Evolutionary conservation across 2,329 filamentous ascomycete species (phyloP), one percentile per base, ranked within the genome.

Genomic region (Neofusicoccum parvum): DNA sequence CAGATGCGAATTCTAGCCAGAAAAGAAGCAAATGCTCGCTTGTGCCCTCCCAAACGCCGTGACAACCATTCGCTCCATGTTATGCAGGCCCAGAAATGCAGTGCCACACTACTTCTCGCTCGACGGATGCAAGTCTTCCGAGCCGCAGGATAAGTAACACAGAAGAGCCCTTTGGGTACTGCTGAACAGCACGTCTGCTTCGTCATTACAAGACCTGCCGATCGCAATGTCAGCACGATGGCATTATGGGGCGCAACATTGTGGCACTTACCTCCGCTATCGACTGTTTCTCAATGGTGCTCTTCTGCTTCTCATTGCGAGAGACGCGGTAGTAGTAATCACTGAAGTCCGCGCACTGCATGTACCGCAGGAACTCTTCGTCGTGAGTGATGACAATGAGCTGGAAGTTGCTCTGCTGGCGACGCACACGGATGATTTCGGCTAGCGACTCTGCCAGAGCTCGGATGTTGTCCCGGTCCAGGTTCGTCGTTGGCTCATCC

Each of bases 381-480:
- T 99, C 95, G 83, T 99, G 95, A 4, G 95, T 99, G 77, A 99
- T 99, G 73, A 99, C 92, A 74, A 99, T 95, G 65, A 99, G 87
- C 82, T 99, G 96, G 79, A 99, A 97, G 77, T 99, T 99, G 65
- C 88, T 87, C 83, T 99, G 95, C 68, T 90, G 87, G 76, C 91
- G 88, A 7, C 96, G 88, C 15, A 89, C 82, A 72, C 90, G 86
- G 80, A 99, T 98, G 74, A 99, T 97, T 72, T 89, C 87, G 73
- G 95, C 90, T 72, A 99, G 80, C 53, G 91, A 92, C 76, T 90
- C 86, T 9, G 95, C 95, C 49, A 99, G 85, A 67, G 92, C 92
- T 68, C 90, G 89, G 78, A 98, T 98, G 78, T 99, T 99, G 81
- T 97, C 94, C 68, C 88, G 86, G 76, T 99, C 95, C 49, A 99